Base-by-base conservation (phyloP, 2,329 filamentous ascomycete species). In the Cercospora beticola region DNA sequence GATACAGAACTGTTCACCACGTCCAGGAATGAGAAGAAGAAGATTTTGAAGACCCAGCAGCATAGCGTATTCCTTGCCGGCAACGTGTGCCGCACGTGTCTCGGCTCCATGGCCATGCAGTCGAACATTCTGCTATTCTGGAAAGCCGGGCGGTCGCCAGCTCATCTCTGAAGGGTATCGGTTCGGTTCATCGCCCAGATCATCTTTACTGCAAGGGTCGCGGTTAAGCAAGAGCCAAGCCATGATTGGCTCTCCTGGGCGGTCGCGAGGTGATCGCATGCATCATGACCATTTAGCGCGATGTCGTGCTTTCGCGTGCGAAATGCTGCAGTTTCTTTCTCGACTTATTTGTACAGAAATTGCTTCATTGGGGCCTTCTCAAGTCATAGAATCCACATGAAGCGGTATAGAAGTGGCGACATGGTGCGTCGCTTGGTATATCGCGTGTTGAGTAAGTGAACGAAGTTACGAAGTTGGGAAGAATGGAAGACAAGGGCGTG, bases 271-370 rank as follows among this genome's bases (percentile, higher is more conserved):
- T 23, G 40, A 59, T 46, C 59, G 59, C 59, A 62, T 43, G 59
- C 59, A 54, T 33, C 40, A 63, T 52, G 23, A 23, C n/a, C 23
- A 9, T 40, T 28, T 63, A 63, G 43, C 43, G 36, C 60, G 60
- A 63, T 63, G 60, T 63, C 60, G 60, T 63, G 60, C 60, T 63
- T 63, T 63, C 40, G 60, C 60, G 60, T 63, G 60, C 43, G 36
- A n/a, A 43, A n/a, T 43, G 36, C 16, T 43, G 8, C 36, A 49
- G 8, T 2, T 23, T 49, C 43, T 49, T 49, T 12, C 8, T 12
- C 43, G 23, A 49, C 18, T 23, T 49, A 14, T 49, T 23, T 49
- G 43, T 49, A 14, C 43, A 0, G 2, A 1, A 23, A 12, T 49
- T 3, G 12, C 18, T 3, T 23, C 18, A 23, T 49, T 23, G n/a